Percentiles rank a stretch among this genome's conserved stretches.
phyloP scores from a whole-genome alignment of 108 stramenopile species.

The Aurantiochytrium sp. region DNA sequence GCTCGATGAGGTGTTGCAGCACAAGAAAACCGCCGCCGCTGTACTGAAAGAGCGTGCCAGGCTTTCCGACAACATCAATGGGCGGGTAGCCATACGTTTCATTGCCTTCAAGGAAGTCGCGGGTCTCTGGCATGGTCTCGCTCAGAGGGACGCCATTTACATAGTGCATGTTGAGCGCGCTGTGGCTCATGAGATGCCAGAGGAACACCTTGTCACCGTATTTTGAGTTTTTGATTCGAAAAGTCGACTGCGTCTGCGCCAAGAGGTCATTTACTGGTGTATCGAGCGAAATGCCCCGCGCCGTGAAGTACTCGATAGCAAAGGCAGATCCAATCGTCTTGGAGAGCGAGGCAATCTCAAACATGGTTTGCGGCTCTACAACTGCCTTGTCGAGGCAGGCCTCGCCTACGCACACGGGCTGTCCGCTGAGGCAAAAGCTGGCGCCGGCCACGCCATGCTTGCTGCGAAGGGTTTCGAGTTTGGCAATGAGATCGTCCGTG shows the following conservation, averaged over 20 bases:
- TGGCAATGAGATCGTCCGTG: not conserved
- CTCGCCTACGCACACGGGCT: not conserved
- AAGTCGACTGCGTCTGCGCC: not conserved
- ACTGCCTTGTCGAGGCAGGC: not conserved
- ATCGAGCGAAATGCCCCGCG: not conserved
- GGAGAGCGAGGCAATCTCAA: slow-evolving; percentile 20
- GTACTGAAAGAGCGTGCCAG: slow-evolving; percentile 14
- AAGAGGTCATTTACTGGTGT: slow-evolving; percentile 7
- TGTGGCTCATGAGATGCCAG: slow-evolving; percentile 19
- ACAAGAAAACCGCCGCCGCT: slow-evolving; percentile 26
- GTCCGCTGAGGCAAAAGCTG: not conserved
- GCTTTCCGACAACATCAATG: not conserved
- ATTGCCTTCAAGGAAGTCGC: not conserved
- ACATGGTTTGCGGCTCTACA: not conserved
- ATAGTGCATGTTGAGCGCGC: slow-evolving; percentile 30
- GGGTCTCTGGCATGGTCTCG: not conserved
- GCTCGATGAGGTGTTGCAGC: slow-evolving; percentile 23
- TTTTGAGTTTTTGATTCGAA: not conserved
- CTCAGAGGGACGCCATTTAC: slow-evolving; percentile 1
- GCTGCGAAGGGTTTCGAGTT: not conserved
- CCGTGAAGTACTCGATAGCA: slow-evolving; percentile 9
- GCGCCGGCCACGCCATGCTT: not conserved
- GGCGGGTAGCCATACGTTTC: not conserved
- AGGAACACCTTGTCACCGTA: slow-evolving; percentile 10
- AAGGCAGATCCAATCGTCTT: slow-evolving; percentile 25